Percentiles rank a stretch among this genome's conserved stretches.
Conservation (phyloP, 768 basidiomycete genomes). For the Pisolithus marmoratus region DNA sequence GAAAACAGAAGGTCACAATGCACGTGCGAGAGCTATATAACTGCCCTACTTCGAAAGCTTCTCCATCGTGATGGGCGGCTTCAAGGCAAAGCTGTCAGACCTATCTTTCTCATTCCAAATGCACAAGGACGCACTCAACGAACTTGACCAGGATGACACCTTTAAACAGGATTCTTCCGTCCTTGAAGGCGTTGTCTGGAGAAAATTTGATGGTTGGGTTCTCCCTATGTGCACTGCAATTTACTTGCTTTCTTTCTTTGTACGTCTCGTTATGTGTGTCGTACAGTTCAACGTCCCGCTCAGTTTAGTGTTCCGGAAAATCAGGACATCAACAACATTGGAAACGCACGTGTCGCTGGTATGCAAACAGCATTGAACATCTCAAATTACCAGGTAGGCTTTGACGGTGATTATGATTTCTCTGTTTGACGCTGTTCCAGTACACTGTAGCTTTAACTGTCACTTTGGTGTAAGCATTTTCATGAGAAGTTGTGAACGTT, state of each 20-base stretch:
- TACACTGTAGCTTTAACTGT: slow-evolving; percentile 31
- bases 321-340: slow-evolving; percentile 42
- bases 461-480: slow-evolving; percentile 17
- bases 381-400: slow-evolving; percentile 21
- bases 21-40: too few relatives aligned
- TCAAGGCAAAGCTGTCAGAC: slow-evolving; percentile 2
- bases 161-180: too few relatives aligned
- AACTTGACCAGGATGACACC: too few relatives aligned
- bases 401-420: background rate
- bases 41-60: too few relatives aligned
- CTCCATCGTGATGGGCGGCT: too few relatives aligned
- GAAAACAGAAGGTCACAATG: too few relatives aligned
- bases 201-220: too few relatives aligned
- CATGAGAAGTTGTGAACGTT: too few relatives aligned
- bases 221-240: slow-evolving; percentile 37
- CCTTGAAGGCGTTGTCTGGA: too few relatives aligned
- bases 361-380: slow-evolving; percentile 44
- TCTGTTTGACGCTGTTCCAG: slow-evolving; percentile 10
- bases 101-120: background rate
- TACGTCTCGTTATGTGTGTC: slow-evolving; percentile 20
- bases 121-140: slow-evolving; percentile 1
- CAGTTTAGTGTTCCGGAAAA: background rate
- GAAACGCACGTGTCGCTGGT: slow-evolving; percentile 56
- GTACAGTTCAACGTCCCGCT: background rate
- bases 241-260: slow-evolving; percentile 50